Percentiles rank a stretch among this genome's conserved stretches.
Evolutionary conservation across 2,329 filamentous ascomycete genomes (phyloP).

Genomic region (Cryoendolithus antarcticus): DNA sequence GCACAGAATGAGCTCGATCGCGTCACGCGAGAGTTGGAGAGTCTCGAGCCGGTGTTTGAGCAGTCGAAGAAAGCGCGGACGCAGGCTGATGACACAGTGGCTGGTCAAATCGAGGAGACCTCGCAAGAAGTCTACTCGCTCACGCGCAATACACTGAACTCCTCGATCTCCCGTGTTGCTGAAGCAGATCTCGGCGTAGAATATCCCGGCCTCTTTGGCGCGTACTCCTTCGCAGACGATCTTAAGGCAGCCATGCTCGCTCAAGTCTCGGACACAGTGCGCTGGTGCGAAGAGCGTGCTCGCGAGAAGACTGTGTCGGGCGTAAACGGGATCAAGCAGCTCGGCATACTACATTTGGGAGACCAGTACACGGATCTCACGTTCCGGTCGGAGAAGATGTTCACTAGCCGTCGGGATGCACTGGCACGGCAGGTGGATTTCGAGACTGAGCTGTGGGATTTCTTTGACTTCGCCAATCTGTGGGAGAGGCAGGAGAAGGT

Average conservation of each 20-base stretch:
- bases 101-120: constrained; percentile 69
- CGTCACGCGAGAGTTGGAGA: constrained; percentile 65
- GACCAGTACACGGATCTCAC: constrained; percentile 74
- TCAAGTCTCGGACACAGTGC: constrained; percentile 68
- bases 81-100: constrained; percentile 70
- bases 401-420: constrained; percentile 67
- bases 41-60: constrained; percentile 76
- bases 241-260: constrained; percentile 85
- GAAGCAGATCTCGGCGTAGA: constrained; percentile 67
- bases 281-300: constrained; percentile 74
- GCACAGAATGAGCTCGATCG: constrained; percentile 74
- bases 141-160: constrained; percentile 61
- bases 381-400: constrained; percentile 91
- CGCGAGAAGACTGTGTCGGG: constrained; percentile 63
- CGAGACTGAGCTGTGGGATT: constrained; percentile 80
- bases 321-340: constrained; percentile 75
- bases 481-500: constrained; percentile 90
- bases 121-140: constrained; percentile 77
- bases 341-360: constrained; percentile 79
- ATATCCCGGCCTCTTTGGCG: constrained; percentile 74
- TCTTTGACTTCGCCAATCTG: constrained; percentile 74
- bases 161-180: constrained; percentile 65
- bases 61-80: constrained; percentile 67
- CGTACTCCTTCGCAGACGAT: constrained; percentile 87
- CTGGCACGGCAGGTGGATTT: constrained; percentile 77